Conservation (phyloP, 1,139 yeast species). For the Geotrichum australiense region DNA sequence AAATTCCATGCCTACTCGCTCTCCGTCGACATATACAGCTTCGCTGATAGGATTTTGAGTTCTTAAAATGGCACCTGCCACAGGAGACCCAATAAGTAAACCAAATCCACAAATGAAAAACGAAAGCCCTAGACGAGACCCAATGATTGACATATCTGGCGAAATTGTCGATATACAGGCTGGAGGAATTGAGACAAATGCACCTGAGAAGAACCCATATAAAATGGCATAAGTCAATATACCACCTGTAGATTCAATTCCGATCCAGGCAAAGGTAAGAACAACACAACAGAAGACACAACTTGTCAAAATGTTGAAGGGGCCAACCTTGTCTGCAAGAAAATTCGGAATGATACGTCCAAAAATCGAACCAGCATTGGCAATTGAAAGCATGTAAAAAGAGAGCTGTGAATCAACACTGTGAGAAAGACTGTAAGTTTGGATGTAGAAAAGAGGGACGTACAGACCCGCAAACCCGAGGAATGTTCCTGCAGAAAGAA, state of each 20-base stretch:
- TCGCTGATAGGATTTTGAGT: constrained; percentile 13
- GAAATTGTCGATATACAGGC: constrained; percentile 45
- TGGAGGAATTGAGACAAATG: constrained; percentile 41
- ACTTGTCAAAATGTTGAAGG: constrained; percentile 39
- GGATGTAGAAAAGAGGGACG: constrained; percentile 34
- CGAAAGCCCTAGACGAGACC: constrained; percentile 53
- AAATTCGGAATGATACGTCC: constrained; percentile 48
- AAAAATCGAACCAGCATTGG: constrained; percentile 43
- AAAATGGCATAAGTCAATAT: constrained; percentile 36
- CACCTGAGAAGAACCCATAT: constrained; percentile 47
- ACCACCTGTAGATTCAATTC: constrained; percentile 41
- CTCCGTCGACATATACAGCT: not conserved
- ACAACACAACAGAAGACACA: constrained; percentile 22
- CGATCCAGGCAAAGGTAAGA: constrained; percentile 36
- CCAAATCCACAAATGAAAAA: constrained; percentile 51
- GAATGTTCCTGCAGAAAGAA: constrained; percentile 28
- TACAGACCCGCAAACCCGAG: constrained; percentile 34
- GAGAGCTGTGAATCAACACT: constrained; percentile 25
- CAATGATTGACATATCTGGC: constrained; percentile 37
- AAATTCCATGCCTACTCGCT: not conserved
- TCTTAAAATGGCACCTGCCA: constrained; percentile 43
- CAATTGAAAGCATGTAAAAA: constrained; percentile 41
- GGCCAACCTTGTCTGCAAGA: constrained; percentile 42
- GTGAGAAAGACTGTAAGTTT: constrained; percentile 28
- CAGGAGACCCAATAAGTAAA: constrained; percentile 47